Percentiles rank a stretch among this genome's conserved stretches.
phyloP scores from a whole-genome alignment of 2,329 filamentous ascomycete genomes.

The Lecanicillium sp. region DNA sequence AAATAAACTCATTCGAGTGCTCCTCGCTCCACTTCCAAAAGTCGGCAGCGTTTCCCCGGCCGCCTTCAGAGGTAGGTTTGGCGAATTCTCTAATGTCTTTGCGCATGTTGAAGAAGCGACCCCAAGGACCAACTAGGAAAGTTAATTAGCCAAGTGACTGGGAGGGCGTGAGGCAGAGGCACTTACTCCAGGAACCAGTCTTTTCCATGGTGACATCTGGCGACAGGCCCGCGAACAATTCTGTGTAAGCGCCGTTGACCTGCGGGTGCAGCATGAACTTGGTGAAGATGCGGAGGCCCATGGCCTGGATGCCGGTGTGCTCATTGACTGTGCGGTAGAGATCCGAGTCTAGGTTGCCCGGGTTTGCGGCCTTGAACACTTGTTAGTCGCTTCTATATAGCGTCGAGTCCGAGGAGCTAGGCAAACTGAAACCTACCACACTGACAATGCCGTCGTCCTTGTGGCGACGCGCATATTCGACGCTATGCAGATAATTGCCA shows the following conservation, averaged over 20 bases:
- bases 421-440: slow-evolving; percentile 1
- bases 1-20: slow-evolving; percentile 12
- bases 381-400: background rate
- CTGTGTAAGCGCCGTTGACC: slow-evolving; percentile 37
- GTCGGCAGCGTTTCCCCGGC: slow-evolving; percentile 20
- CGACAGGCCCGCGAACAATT: slow-evolving; percentile 38
- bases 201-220: slow-evolving; percentile 31
- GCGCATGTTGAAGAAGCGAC: slow-evolving; percentile 22
- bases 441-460: slow-evolving; percentile 14
- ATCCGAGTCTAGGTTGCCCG: slow-evolving; percentile 26
- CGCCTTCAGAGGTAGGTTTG: slow-evolving; percentile 24
- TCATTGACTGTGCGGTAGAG: slow-evolving; percentile 15
- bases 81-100: slow-evolving; percentile 19
- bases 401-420: background rate
- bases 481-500: slow-evolving; percentile 14
- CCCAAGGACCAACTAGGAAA: slow-evolving; percentile 27
- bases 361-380: slow-evolving; percentile 19
- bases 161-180: background rate
- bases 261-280: slow-evolving; percentile 17
- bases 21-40: slow-evolving; percentile 33
- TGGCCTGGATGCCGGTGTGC: slow-evolving; percentile 7
- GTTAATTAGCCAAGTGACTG: background rate
- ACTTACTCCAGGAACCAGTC: slow-evolving; percentile 9
- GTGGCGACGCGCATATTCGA: slow-evolving; percentile 17
- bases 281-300: slow-evolving; percentile 9